phyloP scores from a whole-genome alignment of 768 basidiomycete genomes.

The Scleroderma citrinum region DNA sequence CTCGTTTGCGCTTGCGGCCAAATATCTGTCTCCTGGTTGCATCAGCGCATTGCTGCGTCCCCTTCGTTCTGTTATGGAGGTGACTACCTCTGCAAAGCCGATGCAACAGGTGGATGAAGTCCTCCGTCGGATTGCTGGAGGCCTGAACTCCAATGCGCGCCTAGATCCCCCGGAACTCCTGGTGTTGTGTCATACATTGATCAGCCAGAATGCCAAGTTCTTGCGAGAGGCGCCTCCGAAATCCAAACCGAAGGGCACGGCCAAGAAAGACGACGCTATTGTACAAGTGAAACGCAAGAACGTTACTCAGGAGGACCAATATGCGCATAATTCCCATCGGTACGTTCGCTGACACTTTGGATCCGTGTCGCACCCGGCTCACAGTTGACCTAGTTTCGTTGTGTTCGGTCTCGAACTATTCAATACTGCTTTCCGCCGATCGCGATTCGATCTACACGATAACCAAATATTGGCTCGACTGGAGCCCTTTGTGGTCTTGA shows the following conservation, averaged over 20 bases:
- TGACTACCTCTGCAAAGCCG: conserved; percentile 73
- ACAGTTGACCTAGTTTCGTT: conserved; percentile 55
- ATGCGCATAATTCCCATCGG: conserved; percentile 85
- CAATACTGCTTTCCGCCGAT: conserved; percentile 78
- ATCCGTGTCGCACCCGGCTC: background rate
- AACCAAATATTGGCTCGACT: conserved; percentile 69
- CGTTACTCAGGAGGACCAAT: conserved; percentile 56
- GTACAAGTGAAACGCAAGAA: conserved; percentile 75
- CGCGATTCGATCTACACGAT: conserved; percentile 81
- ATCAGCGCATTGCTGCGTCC: conserved; percentile 76
- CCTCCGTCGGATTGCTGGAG: conserved; percentile 72
- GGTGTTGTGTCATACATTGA: conserved; percentile 79
- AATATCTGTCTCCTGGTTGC: conserved; percentile 67
- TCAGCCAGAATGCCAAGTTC: conserved; percentile 88
- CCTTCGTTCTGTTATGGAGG: conserved; percentile 76
- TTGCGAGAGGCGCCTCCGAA: conserved; percentile 51
- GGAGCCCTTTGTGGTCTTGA: conserved; percentile 77
- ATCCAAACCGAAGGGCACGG: conserved; percentile 26
- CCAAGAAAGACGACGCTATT: conserved; percentile 50
- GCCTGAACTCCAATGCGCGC: conserved; percentile 77
- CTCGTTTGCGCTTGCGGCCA: conserved; percentile 76
- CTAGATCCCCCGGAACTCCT: conserved; percentile 67
- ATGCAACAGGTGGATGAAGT: conserved; percentile 87
- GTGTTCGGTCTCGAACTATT: conserved; percentile 90
- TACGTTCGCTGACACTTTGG: conserved; percentile 25